Base-by-base conservation (phyloP, 2,329 filamentous ascomycete species). In the Orbilia blumenaviensis region DNA sequence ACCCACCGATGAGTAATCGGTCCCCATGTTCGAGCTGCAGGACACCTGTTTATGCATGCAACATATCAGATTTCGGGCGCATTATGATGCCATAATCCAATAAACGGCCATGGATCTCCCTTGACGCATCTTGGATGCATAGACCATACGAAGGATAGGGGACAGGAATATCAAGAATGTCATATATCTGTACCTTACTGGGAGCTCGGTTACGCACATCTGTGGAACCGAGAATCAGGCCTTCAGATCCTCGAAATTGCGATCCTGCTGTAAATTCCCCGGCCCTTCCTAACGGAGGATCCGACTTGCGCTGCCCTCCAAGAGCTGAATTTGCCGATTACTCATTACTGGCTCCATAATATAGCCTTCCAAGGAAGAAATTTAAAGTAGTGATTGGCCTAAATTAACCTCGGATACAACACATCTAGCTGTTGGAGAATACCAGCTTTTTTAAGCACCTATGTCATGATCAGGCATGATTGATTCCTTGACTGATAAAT, bases 381-480 rank as follows among this genome's bases (percentile, higher is more conserved):
- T 46, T 42, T 34, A 14, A 10, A 32, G 23, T 12, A 21, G 10
- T 52, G 25, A 67, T 67, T 75, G 69, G 54, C 32, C 36, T 2
- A 18, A 54, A 58, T 34, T 21, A 58, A 75, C 71, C 21, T 68
- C 71, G 44, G 14, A 75, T 75, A 42, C 71, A 75, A 75, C 71
- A 75, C 71, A 75, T 68, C 63, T 68, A 14, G 1, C 63, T 68
- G 63, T 67, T 68, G 63, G 29, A 48, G 29, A 62, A 38, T 38
- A 9, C n/a, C 18, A 32, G 7, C 21, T 32, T 9, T 1, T 4
- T 23, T 10, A n/a, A n/a, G n/a, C n/a, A n/a, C n/a, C 38, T 3
- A 25, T 18, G 14, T 21, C 3, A 38, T 32, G 34, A 25, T 18
- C 5, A 10, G 4, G 14, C 21, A 48, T 16, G 14, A n/a, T n/a